Base-by-base conservation (phyloP, 257 asterid species). In the Capsicum baccatum region DNA sequence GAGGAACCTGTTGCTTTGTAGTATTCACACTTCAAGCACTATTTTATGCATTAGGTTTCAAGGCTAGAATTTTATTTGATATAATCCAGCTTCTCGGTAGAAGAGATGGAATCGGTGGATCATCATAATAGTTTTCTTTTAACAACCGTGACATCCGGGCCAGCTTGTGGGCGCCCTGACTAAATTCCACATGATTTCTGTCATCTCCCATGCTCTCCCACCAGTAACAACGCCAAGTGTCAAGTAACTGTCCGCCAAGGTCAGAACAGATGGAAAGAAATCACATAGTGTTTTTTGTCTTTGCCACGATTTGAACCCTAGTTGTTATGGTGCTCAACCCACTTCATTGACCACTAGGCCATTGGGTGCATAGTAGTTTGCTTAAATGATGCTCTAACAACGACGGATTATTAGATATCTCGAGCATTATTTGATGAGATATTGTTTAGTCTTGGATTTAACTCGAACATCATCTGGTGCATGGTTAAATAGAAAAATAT, bases 311-410 rank as follows among this genome's bases (percentile, higher is more conserved):
- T 39, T 39, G 44, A 39, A 39, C 44, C 44, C 4, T 3, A 39
- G 44, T 3, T 2, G 4, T 39, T 4, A 39, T 39, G 44, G 44
- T 39, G 44, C 44, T 39, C 44, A 39, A 39, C 44, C 44, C 44
- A 39, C 44, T 39, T 39, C 44, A 39, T 39, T 39, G 44, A 39
- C 44, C 44, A 39, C 44, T 39, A 39, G 44, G 44, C 44, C 44
- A 39, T 39, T 39, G 44, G 44, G 44, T 39, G 44, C 44, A 15
- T 68, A 15, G 7, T 16, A 68, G 9, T 35, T 68, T 70, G n/a
- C 59, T 47, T 37, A 73, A 73, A 73, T 50, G 81, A 19, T 74
- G 21, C 60, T 78, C 50, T 26, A 78, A 78, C 64, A 26, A 54
- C 48, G 15, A 52, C 52, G 47, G 81, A 74, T 74, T 74, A 26